Evolutionary conservation across 2,329 filamentous ascomycete species (phyloP).

Genomic region (Cryoendolithus antarcticus): DNA sequence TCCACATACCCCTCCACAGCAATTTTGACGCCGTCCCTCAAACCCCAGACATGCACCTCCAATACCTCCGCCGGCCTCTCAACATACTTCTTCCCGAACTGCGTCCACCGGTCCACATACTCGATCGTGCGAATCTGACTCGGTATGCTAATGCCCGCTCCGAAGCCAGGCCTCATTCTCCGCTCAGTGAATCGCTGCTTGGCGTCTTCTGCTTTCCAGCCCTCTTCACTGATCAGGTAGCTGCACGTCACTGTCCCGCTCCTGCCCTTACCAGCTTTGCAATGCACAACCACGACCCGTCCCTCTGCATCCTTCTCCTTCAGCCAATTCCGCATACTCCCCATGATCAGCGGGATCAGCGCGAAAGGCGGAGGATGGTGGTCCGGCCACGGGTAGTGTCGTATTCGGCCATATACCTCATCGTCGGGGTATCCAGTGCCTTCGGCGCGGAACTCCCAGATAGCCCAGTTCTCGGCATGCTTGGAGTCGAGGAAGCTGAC

Average conservation of each 20-base stretch:
- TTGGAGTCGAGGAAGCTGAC: slow-evolving; percentile 79
- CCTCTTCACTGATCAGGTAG: slow-evolving; percentile 81
- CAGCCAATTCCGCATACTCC: slow-evolving; percentile 84
- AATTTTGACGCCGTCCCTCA: slow-evolving; percentile 79
- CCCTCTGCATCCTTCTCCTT: slow-evolving; percentile 36
- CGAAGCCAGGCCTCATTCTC: slow-evolving; percentile 81
- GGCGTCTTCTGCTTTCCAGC: slow-evolving; percentile 53
- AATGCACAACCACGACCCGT: slow-evolving; percentile 82
- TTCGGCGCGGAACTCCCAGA: slow-evolving; percentile 96
- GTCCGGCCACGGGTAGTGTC: slow-evolving; percentile 92
- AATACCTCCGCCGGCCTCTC: slow-evolving; percentile 74
- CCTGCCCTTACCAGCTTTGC: slow-evolving; percentile 91
- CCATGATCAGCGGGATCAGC: slow-evolving; percentile 78
- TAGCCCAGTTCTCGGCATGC: slow-evolving; percentile 75
- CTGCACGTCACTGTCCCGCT: slow-evolving; percentile 80
- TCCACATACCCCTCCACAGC: slow-evolving; percentile 74
- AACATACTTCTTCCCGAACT: slow-evolving; percentile 62
- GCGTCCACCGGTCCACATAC: slow-evolving; percentile 82
- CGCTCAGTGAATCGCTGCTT: slow-evolving; percentile 62
- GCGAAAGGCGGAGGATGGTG: slow-evolving; percentile 92
- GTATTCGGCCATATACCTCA: slow-evolving; percentile 72
- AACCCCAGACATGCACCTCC: slow-evolving; percentile 81
- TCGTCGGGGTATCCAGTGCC: slow-evolving; percentile 90
- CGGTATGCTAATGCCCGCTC: slow-evolving; percentile 80
- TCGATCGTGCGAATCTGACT: slow-evolving; percentile 78